phyloP scores from a whole-genome alignment of 2,329 filamentous ascomycete genomes.

The Lecanicillium sp. region DNA sequence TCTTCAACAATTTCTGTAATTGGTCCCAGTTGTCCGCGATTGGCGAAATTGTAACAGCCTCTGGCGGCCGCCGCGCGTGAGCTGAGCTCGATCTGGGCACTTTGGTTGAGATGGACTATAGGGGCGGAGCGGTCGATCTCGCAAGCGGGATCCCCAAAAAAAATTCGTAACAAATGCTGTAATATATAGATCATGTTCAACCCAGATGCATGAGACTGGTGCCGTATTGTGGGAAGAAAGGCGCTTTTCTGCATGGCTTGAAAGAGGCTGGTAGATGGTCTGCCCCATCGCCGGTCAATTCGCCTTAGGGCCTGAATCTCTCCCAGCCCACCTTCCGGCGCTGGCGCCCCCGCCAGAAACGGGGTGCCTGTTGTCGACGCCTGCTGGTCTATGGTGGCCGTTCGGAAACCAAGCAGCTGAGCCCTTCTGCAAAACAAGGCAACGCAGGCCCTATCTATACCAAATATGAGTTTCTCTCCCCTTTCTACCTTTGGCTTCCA shows the following conservation, averaged over 20 bases:
- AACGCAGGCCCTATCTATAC: conserved; percentile 4
- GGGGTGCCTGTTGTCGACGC: not conserved
- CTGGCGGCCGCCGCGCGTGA: too few species aligned
- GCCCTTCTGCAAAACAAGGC: conserved; percentile 8
- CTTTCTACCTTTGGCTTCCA: conserved; percentile 4
- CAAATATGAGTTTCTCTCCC: conserved; percentile 2
- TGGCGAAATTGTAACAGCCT: too few species aligned
- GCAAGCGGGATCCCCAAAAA: too few species aligned
- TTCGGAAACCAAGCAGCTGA: conserved; percentile 9
- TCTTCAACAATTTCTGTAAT: too few species aligned
- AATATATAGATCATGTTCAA: not conserved
- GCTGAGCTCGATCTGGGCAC: too few species aligned
- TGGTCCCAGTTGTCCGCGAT: too few species aligned
- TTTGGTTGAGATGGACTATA: too few species aligned
- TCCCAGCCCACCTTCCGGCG: not conserved
- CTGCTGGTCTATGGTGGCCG: not conserved
- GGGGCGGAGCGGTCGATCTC: too few species aligned
- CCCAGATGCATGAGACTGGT: not conserved
- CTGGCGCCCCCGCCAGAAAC: too few species aligned
- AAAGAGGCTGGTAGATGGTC: not conserved
- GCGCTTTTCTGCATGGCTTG: not conserved
- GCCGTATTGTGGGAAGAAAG: conserved; percentile 17
- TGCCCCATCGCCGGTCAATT: not conserved
- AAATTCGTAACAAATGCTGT: not conserved
- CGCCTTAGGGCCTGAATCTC: not conserved